Evolutionary conservation across 495 filamentous ascomycete species (phyloP), one percentile per base, ranked within the genome.

Genomic region (Neurospora sp.): DNA sequence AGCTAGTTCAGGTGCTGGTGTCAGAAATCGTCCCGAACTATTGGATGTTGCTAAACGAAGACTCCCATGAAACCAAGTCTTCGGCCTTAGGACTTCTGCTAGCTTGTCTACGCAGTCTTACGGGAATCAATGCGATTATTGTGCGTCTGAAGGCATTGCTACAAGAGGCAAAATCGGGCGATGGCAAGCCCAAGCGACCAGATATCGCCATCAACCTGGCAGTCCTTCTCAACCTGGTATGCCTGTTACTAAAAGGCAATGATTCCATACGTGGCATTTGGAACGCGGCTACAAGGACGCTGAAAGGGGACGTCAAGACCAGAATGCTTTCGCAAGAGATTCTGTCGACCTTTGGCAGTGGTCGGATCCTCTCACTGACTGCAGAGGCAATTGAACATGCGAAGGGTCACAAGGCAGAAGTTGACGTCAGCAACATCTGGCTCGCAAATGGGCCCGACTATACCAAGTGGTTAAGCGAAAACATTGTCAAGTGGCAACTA

Each of bases 351-450:
- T 80, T 94, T 68, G 91, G 89, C 14, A 87, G 89, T 59, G 91
- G 94, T 37, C 91, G 87, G 75, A 80, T 98, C 27, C 76, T 96
- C 16, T 90, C 91, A 0, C 78, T 88, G 68, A 86, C 89, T 42
- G 93, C 94, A 14, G 92, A 98, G 81, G 93, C 92, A n/a, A 86
- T 90, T 35, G 85, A 87, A 61, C 76, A 90, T 61, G 73, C 84
- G 53, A 82, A 83, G 73, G 73, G 80, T 3, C 73, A 69, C 20
- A 70, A 74, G 18, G 71, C 59, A 27, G 10, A 39, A 8, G 70
- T 69, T 14, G 69, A 44, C 12, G 73, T 77, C 37, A 73, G 79
- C 59, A 39, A 77, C 39, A 72, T 76, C 1, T 98, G 94, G 95
- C 75, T 93, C 37, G 87, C 90, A 8, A 86, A 90, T 78, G 89